Base-by-base conservation (phyloP, 2,329 filamentous ascomycete genomes). In the Fusarium nelsonii region DNA sequence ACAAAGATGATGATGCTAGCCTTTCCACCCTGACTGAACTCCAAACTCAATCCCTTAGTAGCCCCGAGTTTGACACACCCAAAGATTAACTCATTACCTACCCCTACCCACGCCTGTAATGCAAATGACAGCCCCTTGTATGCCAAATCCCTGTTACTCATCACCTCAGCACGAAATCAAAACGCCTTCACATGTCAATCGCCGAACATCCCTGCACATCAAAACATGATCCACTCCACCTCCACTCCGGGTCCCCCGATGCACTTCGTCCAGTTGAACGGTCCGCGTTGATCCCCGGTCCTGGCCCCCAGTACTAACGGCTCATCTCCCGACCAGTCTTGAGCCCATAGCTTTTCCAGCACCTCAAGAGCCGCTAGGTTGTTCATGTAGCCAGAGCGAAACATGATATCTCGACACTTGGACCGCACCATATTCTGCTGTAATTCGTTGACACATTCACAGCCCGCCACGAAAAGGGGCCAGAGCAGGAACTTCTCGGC, bases 401-500 rank as follows among this genome's bases (percentile, higher is more conserved):
- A 88, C 84, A 95, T 94, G 70, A 97, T 95, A 75, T 95, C 93
- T 44, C 90, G 85, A 80, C 93, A 97, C 72, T 94, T 91, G 70
- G 88, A 85, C 54, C 94, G 89, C 53, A 97, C 91, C 61, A 94
- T 88, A 59, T 88, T 87, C 68, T 94, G 91, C 75, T 97, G 92
- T 51, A 90, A 83, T 74, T 92, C 89, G 70, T 93, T 91, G 67
- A 96, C 91, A 74, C 93, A 97, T 81, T 97, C 95, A 23, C 92
- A 94, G 20, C 94, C 94, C 1, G 91, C 90, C 53, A 97, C 91
- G 77, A 97, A 97, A 4, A 97, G 85, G 4, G 95, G 94, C 95
- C 94, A 97, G 10, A 97, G 87, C 11, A 97, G 82, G 77, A 97
- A 97, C 76, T 97, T 97, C 79, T 97, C 91, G 37, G 91, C 90